Evolutionary conservation across 2,329 filamentous ascomycete genomes (phyloP), one percentile per base, ranked within the genome.

Genomic region (Paramyrothecium roridum): DNA sequence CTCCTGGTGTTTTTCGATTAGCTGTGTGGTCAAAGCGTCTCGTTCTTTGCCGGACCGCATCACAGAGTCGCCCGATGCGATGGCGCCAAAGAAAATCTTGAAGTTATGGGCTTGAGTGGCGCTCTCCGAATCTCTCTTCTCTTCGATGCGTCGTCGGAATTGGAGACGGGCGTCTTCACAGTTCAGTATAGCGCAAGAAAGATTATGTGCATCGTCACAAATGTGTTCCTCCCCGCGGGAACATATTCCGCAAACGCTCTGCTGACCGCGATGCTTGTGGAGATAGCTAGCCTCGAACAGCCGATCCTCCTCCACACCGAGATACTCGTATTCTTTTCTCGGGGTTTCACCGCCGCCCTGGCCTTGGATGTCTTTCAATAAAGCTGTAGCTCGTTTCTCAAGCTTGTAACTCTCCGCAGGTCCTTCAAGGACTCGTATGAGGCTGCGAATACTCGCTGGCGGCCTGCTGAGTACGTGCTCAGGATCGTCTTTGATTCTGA

Each of bases 361-460:
- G n/a, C n/a, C n/a, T 37, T 37, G 33, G 33, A 37, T 37, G 8
- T 8, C 33, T 37, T 37, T 16, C 16, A 37, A 16, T 8, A 10
- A 16, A 37, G 16, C 16, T 8, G 33, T 10, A 37, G 33, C 33
- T 16, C 16, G 33, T 16, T 37, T 8, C 33, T 37, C 33, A 37
- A 37, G 8, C 16, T 16, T 8, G 16, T 37, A 8, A 37, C 16
- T 8, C 33, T 37, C 10, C 16, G 8, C 10, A 16, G 8, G 10
- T 37, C 10, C 16, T 37, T 37, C 33, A 8, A 37, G 16, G 16
- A 10, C 10, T 10, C 10, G 10, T 10, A 37, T 37, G 10, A 37
- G 16, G 16, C 16, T 37, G 8, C 63, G 61, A 22, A 73, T 65
- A 21, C 71, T 62, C 6, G 59, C 55, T 1, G 68, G 59, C 72